Evolutionary conservation across 1,284 basidiomycete species (phyloP), one percentile per base, ranked within the genome.

Genomic region (Leccinum huronense): DNA sequence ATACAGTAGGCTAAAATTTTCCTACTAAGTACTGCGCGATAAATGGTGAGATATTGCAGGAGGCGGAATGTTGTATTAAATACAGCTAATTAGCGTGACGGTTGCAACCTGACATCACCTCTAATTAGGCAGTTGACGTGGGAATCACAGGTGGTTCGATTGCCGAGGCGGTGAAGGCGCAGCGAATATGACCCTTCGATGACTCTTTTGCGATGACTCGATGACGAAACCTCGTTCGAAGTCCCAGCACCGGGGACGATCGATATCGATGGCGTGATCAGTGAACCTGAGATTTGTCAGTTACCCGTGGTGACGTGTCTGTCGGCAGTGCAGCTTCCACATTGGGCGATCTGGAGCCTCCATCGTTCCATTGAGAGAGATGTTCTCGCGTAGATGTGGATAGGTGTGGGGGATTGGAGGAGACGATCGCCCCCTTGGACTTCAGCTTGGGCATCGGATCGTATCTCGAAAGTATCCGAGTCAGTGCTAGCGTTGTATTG

Each of bases 281-380:
- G 3, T 31, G 45, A 11, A 13, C 45, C 45, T 23, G 45, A 48
- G 45, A 48, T 48, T 48, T 23, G n/a, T 48, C 45, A 48, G 5
- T 48, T 48, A 48, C 5, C 45, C 45, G 19, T 48, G 45, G 54
- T 23, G 63, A 40, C 53, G 57, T 66, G 54, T 57, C 58, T 13
- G 36, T 31, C 5, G 31, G 68, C 13, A 42, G 8, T 33, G 33
- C n/a, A 14, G 42, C 62, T 71, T 56, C 68, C 66, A 34, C 56
- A 27, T 36, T 6, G 19, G 60, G 57, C 7, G 42, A 58, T 63
- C 53, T 40, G 14, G 31, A 33, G 10, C 53, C 54, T 40, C 9
- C 27, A 59, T 62, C 59, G 57, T 56, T 48, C 51, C 16, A 13
- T 9, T n/a, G 6, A 33, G 51, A 16, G 53, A 34, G 48, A 40